Percentiles rank a stretch among this genome's conserved stretches.
These are phyloP conservation scores for Shiraia sp. DNA, from an alignment of 2,329 filamentous ascomycete species.

Conservation along the genomic window DNA sequence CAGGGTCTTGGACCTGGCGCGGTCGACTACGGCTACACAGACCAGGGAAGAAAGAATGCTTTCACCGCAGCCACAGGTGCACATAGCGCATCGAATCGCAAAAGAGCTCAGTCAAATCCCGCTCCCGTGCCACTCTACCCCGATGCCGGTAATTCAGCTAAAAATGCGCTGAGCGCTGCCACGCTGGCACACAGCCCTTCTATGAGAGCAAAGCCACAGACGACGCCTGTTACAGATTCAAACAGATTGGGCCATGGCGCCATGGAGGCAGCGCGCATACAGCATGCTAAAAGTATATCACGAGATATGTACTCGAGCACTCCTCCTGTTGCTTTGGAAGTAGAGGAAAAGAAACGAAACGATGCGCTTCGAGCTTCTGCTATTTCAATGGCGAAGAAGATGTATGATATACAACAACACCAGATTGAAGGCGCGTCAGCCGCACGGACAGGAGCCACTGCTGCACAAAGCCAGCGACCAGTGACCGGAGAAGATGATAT, in stretches of 20 bases:
- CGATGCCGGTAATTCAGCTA: conserved; percentile 62
- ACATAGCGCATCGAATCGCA: conserved; percentile 61
- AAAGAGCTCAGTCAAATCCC: conserved; percentile 66
- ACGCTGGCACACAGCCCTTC: conserved; percentile 63
- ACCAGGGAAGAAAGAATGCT: conserved; percentile 65
- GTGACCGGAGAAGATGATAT: conserved; percentile 49
- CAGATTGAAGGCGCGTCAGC: conserved; percentile 54
- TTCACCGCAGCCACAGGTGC: conserved; percentile 77
- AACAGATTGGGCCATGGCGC: conserved; percentile 52
- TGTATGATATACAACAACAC: conserved; percentile 74
- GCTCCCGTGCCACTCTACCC: conserved; percentile 53
- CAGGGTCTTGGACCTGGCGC: conserved; percentile 50
- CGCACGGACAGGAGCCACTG: conserved; percentile 42
- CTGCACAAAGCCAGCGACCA: conserved; percentile 33
- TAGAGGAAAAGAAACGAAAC: conserved; percentile 72
- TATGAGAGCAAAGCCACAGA: conserved; percentile 26
- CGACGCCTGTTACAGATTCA: conserved; percentile 20
- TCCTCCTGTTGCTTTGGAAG: conserved; percentile 71
- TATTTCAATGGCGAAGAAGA: conserved; percentile 84
- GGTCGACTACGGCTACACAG: conserved; percentile 52
- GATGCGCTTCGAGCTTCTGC: conserved; percentile 80
- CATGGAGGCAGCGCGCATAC: conserved; percentile 65
- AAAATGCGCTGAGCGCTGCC: conserved; percentile 74
- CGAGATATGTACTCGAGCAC: conserved; percentile 77
- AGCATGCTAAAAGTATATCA: conserved; percentile 70